A percentile compares a stretch with the other conserved stretches of the same genome.
These are phyloP conservation scores for Volvariella volvacea DNA, from an alignment of 1,284 basidiomycete species.

Conservation along the genomic window DNA sequence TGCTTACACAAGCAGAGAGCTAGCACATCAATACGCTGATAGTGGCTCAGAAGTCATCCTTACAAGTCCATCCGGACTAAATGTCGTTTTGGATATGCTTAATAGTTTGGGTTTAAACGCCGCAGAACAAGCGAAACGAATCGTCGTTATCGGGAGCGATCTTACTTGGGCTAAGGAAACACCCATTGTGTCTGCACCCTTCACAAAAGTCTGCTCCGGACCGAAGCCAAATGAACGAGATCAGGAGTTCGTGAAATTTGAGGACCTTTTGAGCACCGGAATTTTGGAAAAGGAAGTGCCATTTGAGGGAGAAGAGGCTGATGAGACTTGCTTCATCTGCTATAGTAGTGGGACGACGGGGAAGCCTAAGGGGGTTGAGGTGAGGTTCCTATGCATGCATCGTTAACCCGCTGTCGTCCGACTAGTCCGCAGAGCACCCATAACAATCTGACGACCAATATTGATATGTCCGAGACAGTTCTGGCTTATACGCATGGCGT, in stretches of 20 bases:
- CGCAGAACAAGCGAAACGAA: conserved; percentile 24
- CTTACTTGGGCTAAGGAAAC: conserved; percentile 15
- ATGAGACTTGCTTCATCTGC: conserved; percentile 46
- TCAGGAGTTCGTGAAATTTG: conserved; percentile 16
- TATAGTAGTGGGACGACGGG: conserved; percentile 36
- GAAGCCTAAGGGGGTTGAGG: conserved; percentile 36
- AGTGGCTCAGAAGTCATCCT: conserved; percentile 39
- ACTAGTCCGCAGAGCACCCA: background rate
- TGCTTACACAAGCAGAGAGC: conserved; percentile 29
- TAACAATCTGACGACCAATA: conserved; percentile 38
- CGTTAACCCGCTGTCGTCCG: too few relatives aligned
- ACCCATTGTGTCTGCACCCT: background rate
- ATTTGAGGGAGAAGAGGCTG: conserved; percentile 30
- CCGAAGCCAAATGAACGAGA: background rate
- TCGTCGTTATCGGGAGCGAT: conserved; percentile 29
- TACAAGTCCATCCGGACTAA: conserved; percentile 33
- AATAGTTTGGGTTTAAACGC: conserved; percentile 20
- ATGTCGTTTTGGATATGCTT: conserved; percentile 28
- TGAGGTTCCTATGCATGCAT: too few relatives aligned
- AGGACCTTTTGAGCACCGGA: conserved; percentile 27
- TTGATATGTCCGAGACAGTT: conserved; percentile 27
- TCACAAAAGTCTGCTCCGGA: background rate
- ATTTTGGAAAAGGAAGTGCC: conserved; percentile 26
- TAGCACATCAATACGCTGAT: conserved; percentile 34
- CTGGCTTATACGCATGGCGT: conserved; percentile 24